These are phyloP conservation scores for Tillandsia leiboldiana DNA, from an alignment of 176 grass and related monocot species.

Conservation along the genomic window DNA sequence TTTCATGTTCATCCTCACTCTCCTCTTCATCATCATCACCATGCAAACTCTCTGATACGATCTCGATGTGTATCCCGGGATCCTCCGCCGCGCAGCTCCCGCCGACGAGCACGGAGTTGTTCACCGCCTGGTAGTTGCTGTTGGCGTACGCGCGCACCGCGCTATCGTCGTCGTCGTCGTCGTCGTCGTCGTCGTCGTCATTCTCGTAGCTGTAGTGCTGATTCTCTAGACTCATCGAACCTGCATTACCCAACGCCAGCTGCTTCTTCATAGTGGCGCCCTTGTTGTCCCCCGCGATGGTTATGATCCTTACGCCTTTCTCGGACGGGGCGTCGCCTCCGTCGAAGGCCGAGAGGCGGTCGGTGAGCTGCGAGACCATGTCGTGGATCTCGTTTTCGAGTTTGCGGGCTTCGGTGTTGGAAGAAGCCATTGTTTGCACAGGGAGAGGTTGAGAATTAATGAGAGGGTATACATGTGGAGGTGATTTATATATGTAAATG, in stretches of 20 bases:
- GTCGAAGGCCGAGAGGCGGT: slow-evolving; percentile 31
- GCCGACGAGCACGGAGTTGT: slow-evolving; percentile 81
- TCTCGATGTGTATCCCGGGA: slow-evolving; percentile 51
- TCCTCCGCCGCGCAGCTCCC: slow-evolving; percentile 59
- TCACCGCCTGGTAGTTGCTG: slow-evolving; percentile 97
- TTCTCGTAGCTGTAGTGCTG: slow-evolving; percentile 14
- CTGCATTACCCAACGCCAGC: slow-evolving; percentile 21
- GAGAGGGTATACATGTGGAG: too few relatives aligned
- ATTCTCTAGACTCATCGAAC: not conserved
- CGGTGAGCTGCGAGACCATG: slow-evolving; percentile 46
- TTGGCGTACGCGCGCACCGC: slow-evolving; percentile 49
- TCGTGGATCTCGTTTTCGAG: slow-evolving; percentile 17
- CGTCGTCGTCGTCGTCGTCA: slow-evolving; percentile 42
- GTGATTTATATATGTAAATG: too few relatives aligned
- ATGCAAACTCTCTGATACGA: slow-evolving; percentile 37
- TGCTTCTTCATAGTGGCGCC: slow-evolving; percentile 43
- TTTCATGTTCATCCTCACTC: slow-evolving; percentile 7
- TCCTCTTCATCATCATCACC: slow-evolving; percentile 20
- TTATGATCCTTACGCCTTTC: slow-evolving; percentile 33
- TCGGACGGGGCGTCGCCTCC: not conserved
- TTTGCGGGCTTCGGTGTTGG: not conserved
- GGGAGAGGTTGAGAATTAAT: too few relatives aligned
- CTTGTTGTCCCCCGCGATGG: slow-evolving; percentile 54
- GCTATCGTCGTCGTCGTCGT: slow-evolving; percentile 39
- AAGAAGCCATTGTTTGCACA: too few relatives aligned